Evolutionary conservation across 768 basidiomycete species (phyloP).

Genomic region (Hericium coralloides): DNA sequence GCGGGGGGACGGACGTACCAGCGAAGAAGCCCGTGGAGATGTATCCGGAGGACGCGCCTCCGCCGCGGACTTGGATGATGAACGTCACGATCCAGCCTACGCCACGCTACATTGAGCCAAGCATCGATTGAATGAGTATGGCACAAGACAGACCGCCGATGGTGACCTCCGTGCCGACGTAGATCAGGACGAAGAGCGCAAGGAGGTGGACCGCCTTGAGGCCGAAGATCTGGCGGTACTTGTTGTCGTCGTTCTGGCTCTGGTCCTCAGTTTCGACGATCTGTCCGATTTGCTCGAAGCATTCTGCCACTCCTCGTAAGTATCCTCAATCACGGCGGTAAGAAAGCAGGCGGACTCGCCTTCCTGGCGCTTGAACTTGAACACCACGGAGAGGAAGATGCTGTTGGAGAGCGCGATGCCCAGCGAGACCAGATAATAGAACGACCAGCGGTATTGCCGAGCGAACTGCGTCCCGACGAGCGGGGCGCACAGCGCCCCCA

Average conservation of each 20-base stretch:
- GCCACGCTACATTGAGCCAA: slow-evolving; percentile 14
- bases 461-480: slow-evolving; percentile 49
- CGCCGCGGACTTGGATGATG: slow-evolving; percentile 32
- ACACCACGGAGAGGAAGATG: slow-evolving; percentile 16
- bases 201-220: slow-evolving; percentile 33
- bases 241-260: background rate
- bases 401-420: slow-evolving; percentile 18
- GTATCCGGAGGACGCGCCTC: slow-evolving; percentile 37
- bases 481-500: slow-evolving; percentile 43
- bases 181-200: slow-evolving; percentile 36
- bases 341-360: slow-evolving; percentile 11
- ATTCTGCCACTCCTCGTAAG: slow-evolving; percentile 17
- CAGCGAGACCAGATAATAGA: background rate
- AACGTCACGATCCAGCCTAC: slow-evolving; percentile 45
- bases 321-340: background rate
- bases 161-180: slow-evolving; percentile 46
- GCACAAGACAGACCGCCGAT: background rate
- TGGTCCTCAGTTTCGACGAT: background rate
- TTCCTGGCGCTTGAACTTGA: slow-evolving; percentile 22
- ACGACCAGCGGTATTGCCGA: slow-evolving; percentile 27
- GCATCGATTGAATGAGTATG: no score
- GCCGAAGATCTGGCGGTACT: slow-evolving; percentile 13
- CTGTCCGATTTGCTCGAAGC: background rate
- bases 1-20: background rate
- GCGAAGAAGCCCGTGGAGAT: slow-evolving; percentile 40